These are phyloP conservation scores for Teratosphaeria viscida DNA, from an alignment of 2,329 filamentous ascomycete genomes.

Conservation along the genomic window DNA sequence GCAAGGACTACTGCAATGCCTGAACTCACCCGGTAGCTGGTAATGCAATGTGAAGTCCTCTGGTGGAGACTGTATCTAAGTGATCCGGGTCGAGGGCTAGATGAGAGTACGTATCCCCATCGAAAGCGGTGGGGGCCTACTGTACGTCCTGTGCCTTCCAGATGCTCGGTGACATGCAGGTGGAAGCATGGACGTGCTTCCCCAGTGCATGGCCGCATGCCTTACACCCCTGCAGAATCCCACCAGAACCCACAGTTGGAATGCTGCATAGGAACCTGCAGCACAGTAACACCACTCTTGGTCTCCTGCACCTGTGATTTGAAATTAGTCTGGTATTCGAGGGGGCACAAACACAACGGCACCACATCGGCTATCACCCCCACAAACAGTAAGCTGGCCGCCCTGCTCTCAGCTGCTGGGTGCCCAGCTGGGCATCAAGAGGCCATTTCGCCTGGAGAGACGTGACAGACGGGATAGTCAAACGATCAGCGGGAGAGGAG, in stretches of 20 bases:
- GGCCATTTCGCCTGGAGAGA: not conserved
- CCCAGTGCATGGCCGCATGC: not conserved
- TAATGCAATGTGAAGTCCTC: not conserved
- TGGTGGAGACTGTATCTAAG: not conserved
- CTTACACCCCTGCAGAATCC: not conserved
- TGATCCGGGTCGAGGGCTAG: not conserved
- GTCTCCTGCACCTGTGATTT: not conserved
- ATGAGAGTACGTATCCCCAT: not conserved
- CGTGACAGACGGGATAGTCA: not conserved
- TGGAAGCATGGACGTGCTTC: not conserved
- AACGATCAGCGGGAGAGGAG: not conserved
- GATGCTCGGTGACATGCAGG: not conserved
- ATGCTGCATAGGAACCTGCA: not conserved
- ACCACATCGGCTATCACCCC: not conserved
- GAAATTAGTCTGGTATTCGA: not conserved
- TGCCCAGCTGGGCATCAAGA: not conserved
- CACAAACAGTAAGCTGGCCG: not conserved
- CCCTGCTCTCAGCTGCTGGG: not conserved
- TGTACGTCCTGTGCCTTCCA: not conserved
- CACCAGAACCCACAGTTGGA: not conserved
- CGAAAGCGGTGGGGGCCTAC: not conserved
- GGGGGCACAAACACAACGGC: not conserved
- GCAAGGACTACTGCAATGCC: not conserved
- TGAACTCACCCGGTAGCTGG: not conserved
- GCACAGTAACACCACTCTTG: not conserved